A percentile compares a stretch with the other conserved stretches of the same genome.
These are phyloP conservation scores for Zarea fungicola DNA, from an alignment of 2,329 filamentous ascomycete genomes.

Conservation along the genomic window DNA sequence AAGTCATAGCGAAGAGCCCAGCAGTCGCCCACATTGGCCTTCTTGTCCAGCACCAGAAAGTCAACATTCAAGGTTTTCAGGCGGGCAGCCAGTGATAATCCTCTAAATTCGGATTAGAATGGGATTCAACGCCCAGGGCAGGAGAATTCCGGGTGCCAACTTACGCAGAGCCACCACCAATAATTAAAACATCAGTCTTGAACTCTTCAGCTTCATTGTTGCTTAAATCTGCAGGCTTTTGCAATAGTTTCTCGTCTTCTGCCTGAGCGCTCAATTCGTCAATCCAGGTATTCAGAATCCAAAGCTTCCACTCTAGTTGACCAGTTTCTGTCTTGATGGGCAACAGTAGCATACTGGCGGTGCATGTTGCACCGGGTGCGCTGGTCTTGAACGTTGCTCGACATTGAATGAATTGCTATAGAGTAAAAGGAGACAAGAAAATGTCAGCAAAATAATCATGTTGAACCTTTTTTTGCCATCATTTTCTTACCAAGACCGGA, in stretches of 20 bases:
- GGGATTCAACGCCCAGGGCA: neutral
- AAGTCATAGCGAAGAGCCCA: slow-evolving; percentile 35
- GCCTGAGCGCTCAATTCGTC: neutral
- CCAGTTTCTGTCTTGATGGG: neutral
- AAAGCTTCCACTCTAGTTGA: neutral
- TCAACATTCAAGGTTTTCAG: slow-evolving; percentile 33
- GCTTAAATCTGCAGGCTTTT: neutral
- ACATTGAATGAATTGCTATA: neutral
- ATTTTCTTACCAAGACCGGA: slow-evolving; percentile 10
- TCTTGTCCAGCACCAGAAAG: slow-evolving; percentile 31
- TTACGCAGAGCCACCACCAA: too few species aligned
- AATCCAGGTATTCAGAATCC: neutral
- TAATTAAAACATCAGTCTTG: neutral
- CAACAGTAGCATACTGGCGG: neutral
- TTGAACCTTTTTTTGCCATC: neutral
- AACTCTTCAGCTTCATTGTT: neutral
- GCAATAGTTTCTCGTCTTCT: neutral
- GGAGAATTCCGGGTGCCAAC: neutral
- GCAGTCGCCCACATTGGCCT: slow-evolving; percentile 31
- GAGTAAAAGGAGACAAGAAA: too few species aligned
- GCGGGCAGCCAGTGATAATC: slow-evolving; percentile 27
- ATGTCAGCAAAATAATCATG: too few species aligned
- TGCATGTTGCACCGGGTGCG: neutral
- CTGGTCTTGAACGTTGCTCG: neutral
- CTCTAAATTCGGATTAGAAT: slow-evolving; percentile 16